These are phyloP conservation scores for Sicyos baderoa DNA, from an alignment of 306 rosid genomes.

Conservation along the genomic window DNA sequence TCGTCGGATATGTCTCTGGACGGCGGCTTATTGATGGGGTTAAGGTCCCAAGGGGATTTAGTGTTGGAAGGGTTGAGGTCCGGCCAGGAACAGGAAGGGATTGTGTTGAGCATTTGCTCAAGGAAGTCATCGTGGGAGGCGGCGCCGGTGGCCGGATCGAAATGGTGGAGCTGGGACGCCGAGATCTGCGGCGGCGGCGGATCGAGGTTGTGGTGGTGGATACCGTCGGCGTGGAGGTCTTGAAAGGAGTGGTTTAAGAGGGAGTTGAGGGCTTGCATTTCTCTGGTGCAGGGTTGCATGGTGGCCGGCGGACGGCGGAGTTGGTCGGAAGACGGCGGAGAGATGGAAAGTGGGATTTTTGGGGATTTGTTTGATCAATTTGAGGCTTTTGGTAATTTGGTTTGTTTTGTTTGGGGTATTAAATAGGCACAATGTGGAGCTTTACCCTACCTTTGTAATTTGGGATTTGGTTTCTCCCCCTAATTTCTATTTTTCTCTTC, in stretches of 20 bases:
- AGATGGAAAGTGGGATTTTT: background rate
- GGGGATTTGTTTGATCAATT: background rate
- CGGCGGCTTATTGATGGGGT: slow-evolving; percentile 19
- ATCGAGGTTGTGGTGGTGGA: slow-evolving; percentile 11
- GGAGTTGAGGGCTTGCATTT: slow-evolving; percentile 60
- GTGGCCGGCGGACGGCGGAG: background rate
- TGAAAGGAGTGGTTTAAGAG: slow-evolving; percentile 48
- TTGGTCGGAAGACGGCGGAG: background rate
- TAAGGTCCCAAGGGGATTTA: slow-evolving; percentile 45
- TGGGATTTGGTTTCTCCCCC: background rate
- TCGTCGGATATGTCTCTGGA: slow-evolving; percentile 30
- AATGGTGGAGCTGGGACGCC: slow-evolving; percentile 35
- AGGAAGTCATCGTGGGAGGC: slow-evolving; percentile 73
- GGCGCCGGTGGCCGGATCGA: slow-evolving; percentile 30
- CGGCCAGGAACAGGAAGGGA: slow-evolving; percentile 52
- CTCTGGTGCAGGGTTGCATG: slow-evolving; percentile 60
- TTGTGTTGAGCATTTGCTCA: slow-evolving; percentile 74
- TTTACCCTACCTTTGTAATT: slow-evolving; percentile 1
- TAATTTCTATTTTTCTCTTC: background rate
- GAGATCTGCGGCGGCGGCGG: slow-evolving; percentile 26
- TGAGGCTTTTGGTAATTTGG: background rate
- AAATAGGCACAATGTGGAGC: slow-evolving; percentile 14
- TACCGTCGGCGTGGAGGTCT: slow-evolving; percentile 34
- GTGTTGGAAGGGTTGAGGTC: slow-evolving; percentile 29
- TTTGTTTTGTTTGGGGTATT: slow-evolving; percentile 9